phyloP scores from a whole-genome alignment of 495 filamentous ascomycete species.

The Aspergillus bridgeri region DNA sequence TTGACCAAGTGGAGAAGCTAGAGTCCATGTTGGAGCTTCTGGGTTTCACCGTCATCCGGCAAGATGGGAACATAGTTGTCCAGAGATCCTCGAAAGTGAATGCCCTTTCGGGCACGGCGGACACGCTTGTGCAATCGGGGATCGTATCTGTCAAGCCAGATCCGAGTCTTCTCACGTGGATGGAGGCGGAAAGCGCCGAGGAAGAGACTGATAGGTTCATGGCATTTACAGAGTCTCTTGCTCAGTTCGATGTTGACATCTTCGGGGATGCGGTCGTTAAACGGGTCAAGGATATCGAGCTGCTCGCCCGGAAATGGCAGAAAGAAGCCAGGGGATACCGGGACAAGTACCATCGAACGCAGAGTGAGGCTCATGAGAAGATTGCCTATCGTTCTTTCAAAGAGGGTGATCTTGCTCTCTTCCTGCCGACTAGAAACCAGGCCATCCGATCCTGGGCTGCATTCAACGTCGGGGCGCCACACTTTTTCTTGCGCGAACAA shows the following conservation, averaged over 20 bases:
- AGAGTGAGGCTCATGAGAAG: slow-evolving; percentile 89
- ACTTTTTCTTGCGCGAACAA: slow-evolving; percentile 94
- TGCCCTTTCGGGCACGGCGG: slow-evolving; percentile 54
- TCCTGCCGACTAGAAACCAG: slow-evolving; percentile 91
- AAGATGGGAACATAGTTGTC: slow-evolving; percentile 69
- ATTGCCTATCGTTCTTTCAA: slow-evolving; percentile 97
- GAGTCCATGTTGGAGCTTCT: slow-evolving; percentile 77
- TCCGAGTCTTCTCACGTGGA: slow-evolving; percentile 71
- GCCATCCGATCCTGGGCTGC: slow-evolving; percentile 94
- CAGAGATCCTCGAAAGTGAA: slow-evolving; percentile 68
- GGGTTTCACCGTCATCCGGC: slow-evolving; percentile 73
- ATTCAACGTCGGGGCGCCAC: slow-evolving; percentile 94
- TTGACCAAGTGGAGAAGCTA: slow-evolving; percentile 71
- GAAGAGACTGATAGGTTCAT: slow-evolving; percentile 68
- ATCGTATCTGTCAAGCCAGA: slow-evolving; percentile 54
- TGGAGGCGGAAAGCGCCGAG: slow-evolving; percentile 61
- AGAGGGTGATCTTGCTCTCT: slow-evolving; percentile 91
- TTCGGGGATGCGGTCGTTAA: slow-evolving; percentile 81
- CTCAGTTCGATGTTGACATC: slow-evolving; percentile 73
- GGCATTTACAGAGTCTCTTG: slow-evolving; percentile 64
- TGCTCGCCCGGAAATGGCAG: slow-evolving; percentile 84
- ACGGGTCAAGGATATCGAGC: slow-evolving; percentile 84
- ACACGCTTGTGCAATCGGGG: slow-evolving; percentile 58
- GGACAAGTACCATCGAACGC: slow-evolving; percentile 78
- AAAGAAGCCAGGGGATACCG: slow-evolving; percentile 83